Evolutionary conservation across 208 protist genomes (phyloP).

Genomic region (Wallacemonas sp.): DNA sequence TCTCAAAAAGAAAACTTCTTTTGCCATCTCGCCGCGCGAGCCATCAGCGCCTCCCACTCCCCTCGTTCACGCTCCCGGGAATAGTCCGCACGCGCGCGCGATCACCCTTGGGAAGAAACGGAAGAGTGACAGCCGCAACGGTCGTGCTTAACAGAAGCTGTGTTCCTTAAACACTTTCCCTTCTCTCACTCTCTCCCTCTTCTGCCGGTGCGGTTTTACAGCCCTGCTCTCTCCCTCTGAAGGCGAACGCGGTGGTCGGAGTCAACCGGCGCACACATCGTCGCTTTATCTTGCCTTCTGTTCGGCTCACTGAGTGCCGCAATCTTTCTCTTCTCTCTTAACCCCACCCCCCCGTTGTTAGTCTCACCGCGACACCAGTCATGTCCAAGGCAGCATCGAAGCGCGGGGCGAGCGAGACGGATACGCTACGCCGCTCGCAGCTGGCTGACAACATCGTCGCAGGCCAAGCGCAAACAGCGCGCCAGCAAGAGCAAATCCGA

Average conservation of each 20-base stretch:
- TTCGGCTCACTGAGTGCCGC: background rate
- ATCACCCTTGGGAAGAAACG: too few species aligned
- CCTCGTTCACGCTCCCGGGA: too few species aligned
- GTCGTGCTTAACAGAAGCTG: too few species aligned
- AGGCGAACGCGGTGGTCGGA: too few species aligned
- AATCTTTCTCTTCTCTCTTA: constrained; percentile 7
- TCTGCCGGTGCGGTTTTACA: background rate
- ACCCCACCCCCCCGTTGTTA: background rate
- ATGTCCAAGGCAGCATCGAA: constrained; percentile 10
- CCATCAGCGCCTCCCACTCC: too few species aligned
- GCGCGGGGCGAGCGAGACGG: constrained; percentile 17
- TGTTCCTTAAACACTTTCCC: constrained; percentile 1
- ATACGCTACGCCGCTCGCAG: constrained; percentile 60
- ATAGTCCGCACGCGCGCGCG: too few species aligned
- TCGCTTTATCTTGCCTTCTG: background rate
- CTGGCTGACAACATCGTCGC: constrained; percentile 51
- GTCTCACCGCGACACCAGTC: background rate
- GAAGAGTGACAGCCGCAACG: too few species aligned
- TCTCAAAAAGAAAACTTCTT: too few species aligned
- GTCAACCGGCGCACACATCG: too few species aligned
- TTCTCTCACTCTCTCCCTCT: background rate
- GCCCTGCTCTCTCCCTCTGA: too few species aligned
- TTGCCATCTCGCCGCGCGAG: too few species aligned
- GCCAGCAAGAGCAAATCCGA: constrained; percentile 80
- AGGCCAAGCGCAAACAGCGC: constrained; percentile 54